Base-by-base conservation (phyloP, 306 rosid genomes). In the Crotalaria pallida region DNA sequence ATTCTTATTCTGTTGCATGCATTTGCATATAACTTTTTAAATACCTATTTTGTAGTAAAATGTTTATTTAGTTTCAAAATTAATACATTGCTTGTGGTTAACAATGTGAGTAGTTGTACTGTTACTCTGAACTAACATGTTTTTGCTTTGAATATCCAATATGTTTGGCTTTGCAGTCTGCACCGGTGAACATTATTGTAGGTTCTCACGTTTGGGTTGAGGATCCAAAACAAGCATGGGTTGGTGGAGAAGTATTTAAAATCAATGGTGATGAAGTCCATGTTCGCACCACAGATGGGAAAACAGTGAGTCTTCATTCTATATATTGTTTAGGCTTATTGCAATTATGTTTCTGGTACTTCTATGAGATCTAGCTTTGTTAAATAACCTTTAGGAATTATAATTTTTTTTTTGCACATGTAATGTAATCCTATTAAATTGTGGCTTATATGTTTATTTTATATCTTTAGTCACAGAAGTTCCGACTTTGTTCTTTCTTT, bases 131-230 rank as follows among this genome's bases (percentile, higher is more conserved):
- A 72, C 52, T 73, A 41, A 79, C 79, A 50, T 29, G 34, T 63
- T 72, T 63, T 72, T 65, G 2, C 19, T 76, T 70, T 77, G 55
- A 70, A 59, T 24, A 29, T 55, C 64, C 73, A 57, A 59, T 61
- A 24, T 61, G 61, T 27, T 73, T 59, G 67, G 69, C 60, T 82
- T 80, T 82, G 81, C 89, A 95, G 99, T 88, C 96, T 85, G 89
- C 86, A 56, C 91, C 97, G 29, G 99, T 91, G 60, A 91, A 95
- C 78, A 91, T 95, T 51, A 89, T 95, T 79, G 99, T 87, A 57
- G 99, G 97, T 56, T 89, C 99, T 78, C 99, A 95, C 82, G 97
- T 91, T 67, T 95, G 99, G 99, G 90, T 84, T 80, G 99, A 91
- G 86, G 99, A 95, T 85, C 88, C 90, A 75, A 76, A 9, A 6